Evolutionary conservation across 495 filamentous ascomycete species (phyloP).

Genomic region (Penicillium nucicola): DNA sequence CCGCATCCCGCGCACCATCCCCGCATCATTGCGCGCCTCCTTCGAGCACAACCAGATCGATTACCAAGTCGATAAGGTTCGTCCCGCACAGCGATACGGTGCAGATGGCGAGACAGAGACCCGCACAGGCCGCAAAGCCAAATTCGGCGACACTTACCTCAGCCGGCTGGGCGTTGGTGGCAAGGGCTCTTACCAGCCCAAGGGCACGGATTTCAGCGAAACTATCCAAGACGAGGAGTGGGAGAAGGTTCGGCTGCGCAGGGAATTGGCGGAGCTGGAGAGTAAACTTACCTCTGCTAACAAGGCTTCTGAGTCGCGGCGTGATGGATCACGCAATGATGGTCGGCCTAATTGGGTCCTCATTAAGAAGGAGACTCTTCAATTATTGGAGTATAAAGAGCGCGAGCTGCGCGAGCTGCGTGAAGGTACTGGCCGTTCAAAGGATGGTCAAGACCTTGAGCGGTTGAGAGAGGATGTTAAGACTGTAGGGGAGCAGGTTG

Average conservation of each 20-base stretch:
- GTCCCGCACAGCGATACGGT: conserved; percentile 64
- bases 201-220: conserved; percentile 82
- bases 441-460: conserved; percentile 42
- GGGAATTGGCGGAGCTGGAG: conserved; percentile 85
- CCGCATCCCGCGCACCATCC: conserved; percentile 90
- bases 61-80: conserved; percentile 80
- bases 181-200: conserved; percentile 62
- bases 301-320: conserved; percentile 54
- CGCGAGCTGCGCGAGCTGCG: conserved; percentile 47
- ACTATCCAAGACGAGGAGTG: conserved; percentile 80
- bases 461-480: conserved; percentile 43
- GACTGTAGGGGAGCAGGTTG: conserved; percentile 51
- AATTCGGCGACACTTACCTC: conserved; percentile 96
- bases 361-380: conserved; percentile 89
- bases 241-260: conserved; percentile 94
- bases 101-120: conserved; percentile 69
- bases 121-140: conserved; percentile 79
- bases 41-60: conserved; percentile 95
- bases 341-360: conserved; percentile 59
- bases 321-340: conserved; percentile 56
- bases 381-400: conserved; percentile 64
- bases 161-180: conserved; percentile 82
- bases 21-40: conserved; percentile 79
- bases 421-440: conserved; percentile 42
- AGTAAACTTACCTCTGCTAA: conserved; percentile 76